Evolutionary conservation across 176 grass and related monocot species (phyloP).

Genomic region (Alloteropsis semialata): DNA sequence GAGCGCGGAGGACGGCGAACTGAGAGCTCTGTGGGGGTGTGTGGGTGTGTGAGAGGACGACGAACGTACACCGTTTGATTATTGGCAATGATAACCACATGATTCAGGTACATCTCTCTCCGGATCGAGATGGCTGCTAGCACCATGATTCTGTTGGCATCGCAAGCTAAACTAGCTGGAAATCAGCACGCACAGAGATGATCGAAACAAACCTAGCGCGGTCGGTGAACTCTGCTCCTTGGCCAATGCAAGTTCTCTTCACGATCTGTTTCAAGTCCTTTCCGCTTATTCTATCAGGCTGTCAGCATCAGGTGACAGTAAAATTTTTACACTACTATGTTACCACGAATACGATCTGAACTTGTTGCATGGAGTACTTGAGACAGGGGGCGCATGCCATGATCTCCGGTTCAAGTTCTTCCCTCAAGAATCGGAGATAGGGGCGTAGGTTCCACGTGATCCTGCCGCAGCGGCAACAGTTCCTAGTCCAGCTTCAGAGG

Average conservation of each 20-base stretch:
- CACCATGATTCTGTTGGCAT: background rate
- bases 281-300: background rate
- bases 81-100: background rate
- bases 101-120: background rate
- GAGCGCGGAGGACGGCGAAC: background rate
- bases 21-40: background rate
- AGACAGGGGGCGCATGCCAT: background rate
- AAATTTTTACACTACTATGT: background rate
- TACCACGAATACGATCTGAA: background rate
- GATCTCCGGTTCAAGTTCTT: background rate
- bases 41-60: background rate
- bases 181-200: background rate
- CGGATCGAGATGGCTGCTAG: background rate
- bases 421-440: background rate
- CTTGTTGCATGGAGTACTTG: background rate
- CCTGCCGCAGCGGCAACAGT: conserved; percentile 10
- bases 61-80: background rate
- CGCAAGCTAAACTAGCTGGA: background rate
- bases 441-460: conserved; percentile 5
- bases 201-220: background rate
- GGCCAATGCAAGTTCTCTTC: background rate
- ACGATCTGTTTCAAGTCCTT: background rate
- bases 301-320: background rate
- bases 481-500: background rate
- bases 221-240: background rate